These are phyloP conservation scores for Plasmodium coatneyi DNA, from an alignment of 169 alveolate species.

Conservation along the genomic window DNA sequence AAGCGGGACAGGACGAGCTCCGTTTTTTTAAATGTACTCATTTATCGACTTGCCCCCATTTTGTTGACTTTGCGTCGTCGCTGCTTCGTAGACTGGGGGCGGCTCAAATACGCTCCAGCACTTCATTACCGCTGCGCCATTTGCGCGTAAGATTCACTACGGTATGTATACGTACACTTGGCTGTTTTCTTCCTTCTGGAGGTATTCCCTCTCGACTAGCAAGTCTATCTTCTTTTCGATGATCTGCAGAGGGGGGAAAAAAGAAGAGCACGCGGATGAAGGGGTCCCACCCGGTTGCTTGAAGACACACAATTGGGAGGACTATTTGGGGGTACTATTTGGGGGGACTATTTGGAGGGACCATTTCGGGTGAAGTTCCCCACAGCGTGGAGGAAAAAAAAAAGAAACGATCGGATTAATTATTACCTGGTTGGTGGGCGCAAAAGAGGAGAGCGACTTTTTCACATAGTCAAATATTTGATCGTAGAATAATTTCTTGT, in stretches of 20 bases:
- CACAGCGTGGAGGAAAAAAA: neutral
- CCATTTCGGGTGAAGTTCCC: neutral
- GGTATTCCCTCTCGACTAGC: constrained; percentile 67
- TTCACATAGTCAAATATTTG: constrained; percentile 72
- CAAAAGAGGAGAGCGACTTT: constrained; percentile 40
- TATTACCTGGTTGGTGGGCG: constrained; percentile 71
- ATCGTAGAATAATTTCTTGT: constrained; percentile 65
- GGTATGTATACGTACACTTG: constrained; percentile 69
- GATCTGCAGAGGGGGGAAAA: neutral
- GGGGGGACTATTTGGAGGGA: neutral
- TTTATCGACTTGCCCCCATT: neutral
- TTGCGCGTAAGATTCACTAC: neutral
- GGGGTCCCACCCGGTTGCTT: neutral
- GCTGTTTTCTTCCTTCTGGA: constrained; percentile 74
- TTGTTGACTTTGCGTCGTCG: neutral
- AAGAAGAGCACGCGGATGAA: neutral
- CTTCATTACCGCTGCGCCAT: neutral
- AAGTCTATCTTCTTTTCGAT: constrained; percentile 67
- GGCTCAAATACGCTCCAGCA: neutral
- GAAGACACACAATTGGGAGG: neutral
- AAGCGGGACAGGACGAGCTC: neutral
- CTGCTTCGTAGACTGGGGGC: neutral
- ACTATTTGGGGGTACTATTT: neutral
- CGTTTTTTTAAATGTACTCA: neutral
- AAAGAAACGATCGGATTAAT: neutral